These are phyloP conservation scores for Cercospora beticola DNA, from an alignment of 2,329 filamentous ascomycete species.

Conservation along the genomic window DNA sequence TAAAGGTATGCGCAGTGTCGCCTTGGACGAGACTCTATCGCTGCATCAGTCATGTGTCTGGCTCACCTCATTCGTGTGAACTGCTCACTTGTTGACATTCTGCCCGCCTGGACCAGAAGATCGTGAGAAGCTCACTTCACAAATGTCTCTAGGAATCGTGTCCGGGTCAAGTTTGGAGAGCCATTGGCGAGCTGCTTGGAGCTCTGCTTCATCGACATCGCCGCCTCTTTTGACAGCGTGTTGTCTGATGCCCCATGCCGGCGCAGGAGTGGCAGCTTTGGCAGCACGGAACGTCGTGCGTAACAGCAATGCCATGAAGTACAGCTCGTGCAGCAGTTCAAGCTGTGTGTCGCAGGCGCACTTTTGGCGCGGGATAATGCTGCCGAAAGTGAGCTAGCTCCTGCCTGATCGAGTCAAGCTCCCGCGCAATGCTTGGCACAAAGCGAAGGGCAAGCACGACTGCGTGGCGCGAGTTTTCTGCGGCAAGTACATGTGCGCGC, in stretches of 20 bases:
- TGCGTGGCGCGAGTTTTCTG: not conserved
- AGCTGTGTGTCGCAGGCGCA: not conserved
- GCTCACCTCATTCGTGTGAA: not conserved
- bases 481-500: not conserved
- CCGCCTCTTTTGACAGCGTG: conserved; percentile 20
- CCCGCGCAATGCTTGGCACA: not conserved
- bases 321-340: not conserved
- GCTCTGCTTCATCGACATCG: conserved; percentile 29
- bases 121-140: conserved; percentile 61
- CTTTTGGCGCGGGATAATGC: not conserved
- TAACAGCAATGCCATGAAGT: not conserved
- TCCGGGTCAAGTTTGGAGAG: conserved; percentile 54
- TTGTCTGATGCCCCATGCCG: conserved; percentile 6
- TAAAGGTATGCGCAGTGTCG: conserved; percentile 59
- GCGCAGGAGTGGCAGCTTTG: not conserved
- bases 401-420: not conserved
- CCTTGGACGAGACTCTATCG: conserved; percentile 64
- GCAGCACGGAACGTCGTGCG: not conserved
- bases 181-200: conserved; percentile 55
- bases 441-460: conserved; percentile 1
- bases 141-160: conserved; percentile 56
- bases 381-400: conserved; percentile 1
- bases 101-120: conserved; percentile 66
- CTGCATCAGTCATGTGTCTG: not conserved
- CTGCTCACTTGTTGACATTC: conserved; percentile 65